Base-by-base conservation (phyloP, 768 basidiomycete genomes). In the Calocybe indica region DNA sequence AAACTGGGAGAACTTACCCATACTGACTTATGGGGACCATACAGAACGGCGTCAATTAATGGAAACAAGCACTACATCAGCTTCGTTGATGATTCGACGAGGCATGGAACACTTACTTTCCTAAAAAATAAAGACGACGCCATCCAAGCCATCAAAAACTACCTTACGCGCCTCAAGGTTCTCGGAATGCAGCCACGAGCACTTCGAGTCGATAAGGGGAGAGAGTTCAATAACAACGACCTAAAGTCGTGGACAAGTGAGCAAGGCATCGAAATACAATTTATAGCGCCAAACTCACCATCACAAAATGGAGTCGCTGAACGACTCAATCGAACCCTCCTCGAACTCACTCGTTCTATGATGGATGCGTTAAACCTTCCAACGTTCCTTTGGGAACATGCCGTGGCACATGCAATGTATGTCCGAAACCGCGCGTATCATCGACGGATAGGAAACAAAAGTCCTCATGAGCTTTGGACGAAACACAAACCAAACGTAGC, bases 1-100 rank as follows among this genome's bases (percentile, higher is more conserved):
- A 14, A 47, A 35, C 41, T 45, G 3, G 56, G 58, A 33, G 52
- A 58, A 28, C 30, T 47, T 31, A 51, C 59, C 35, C 62, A 72
- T 52, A 54, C 60, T 0, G 64, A 74, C 49, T 13, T 75, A 1
- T 75, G 73, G 69, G 68, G 70, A 11, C 71, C 67, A 6, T 59
- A 65, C 0, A 55, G 52, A 0, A 44, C 60, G 0, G 43, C 46
- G 12, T 65, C 36, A 0, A 35, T 59, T 0, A 48, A 55, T 0
- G 54, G 56, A n/a, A 36, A 50, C 5, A 29, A 36, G 1, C 71
- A 72, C 44, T 68, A 58, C 36, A 37, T 64, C 5, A 58, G 56
- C 0, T 67, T 63, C 49, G 65, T 55, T 0, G 65, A 72, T 46
- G 62, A 70, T 41, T 40, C 48, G 28, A 56, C 54, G 0, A 45